A percentile compares a stretch with the other conserved stretches of the same genome.
Conservation (phyloP, 1,284 basidiomycete genomes). For the Ceratobasidium sp. region DNA sequence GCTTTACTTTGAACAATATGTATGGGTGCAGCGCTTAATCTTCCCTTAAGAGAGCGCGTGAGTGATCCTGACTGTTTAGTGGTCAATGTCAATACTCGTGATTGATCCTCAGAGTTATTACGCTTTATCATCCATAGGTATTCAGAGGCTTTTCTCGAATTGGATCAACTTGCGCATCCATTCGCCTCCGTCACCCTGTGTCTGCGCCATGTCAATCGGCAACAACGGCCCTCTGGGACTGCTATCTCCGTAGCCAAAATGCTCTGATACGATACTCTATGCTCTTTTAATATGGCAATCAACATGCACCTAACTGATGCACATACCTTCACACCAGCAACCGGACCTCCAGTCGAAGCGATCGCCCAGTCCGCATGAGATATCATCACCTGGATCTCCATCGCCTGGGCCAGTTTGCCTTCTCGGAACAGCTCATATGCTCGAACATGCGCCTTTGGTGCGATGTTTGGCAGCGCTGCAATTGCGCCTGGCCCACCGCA, state of each 20-base stretch:
- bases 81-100: no score
- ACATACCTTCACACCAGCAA: constrained; percentile 73
- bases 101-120: no score
- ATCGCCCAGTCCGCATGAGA: constrained; percentile 81
- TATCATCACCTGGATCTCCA: constrained; percentile 64
- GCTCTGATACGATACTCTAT: constrained; percentile 70
- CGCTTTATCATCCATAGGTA: no score
- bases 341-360: constrained; percentile 74
- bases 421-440: constrained; percentile 53
- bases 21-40: no score
- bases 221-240: constrained; percentile 73
- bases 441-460: constrained; percentile 54
- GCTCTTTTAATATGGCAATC: neutral
- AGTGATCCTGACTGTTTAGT: no score
- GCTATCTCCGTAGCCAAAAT: constrained; percentile 77
- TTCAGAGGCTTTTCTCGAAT: constrained; percentile 70
- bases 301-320: neutral
- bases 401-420: constrained; percentile 46
- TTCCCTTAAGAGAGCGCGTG: no score
- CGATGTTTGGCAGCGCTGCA: constrained; percentile 57
- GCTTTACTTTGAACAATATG: no score
- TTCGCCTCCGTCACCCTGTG: constrained; percentile 59
- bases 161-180: constrained; percentile 72
- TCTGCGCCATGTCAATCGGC: constrained; percentile 59
- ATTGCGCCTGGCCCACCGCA: constrained; percentile 55